Evolutionary conservation across 306 rosid genomes (phyloP).

Genomic region (Casuarina equisetifolia): DNA sequence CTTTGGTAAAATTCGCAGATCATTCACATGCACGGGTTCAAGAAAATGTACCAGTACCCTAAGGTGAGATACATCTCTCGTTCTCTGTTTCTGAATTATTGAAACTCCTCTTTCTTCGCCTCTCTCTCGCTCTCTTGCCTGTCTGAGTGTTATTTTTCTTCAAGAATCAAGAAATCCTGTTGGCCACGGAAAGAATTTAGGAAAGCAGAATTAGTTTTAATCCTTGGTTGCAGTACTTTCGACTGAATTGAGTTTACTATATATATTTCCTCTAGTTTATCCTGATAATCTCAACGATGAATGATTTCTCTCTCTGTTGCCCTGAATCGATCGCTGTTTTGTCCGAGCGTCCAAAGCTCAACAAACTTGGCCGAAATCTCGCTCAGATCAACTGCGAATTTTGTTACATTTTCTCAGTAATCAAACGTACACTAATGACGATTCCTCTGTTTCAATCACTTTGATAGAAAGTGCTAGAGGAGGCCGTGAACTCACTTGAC

Average conservation of each 20-base stretch:
- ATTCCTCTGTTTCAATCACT: constrained; percentile 5
- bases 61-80: constrained; percentile 44
- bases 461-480: constrained; percentile 44
- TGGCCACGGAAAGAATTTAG: neutral
- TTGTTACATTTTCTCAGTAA: constrained; percentile 8
- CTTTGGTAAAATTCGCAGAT: constrained; percentile 36
- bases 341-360: neutral
- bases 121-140: neutral
- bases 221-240: neutral
- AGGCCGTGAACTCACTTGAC: constrained; percentile 50
- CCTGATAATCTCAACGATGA: neutral
- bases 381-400: neutral
- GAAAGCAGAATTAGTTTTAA: no score
- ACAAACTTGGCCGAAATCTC: neutral
- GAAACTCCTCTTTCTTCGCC: neutral
- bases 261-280: neutral
- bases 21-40: constrained; percentile 71
- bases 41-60: constrained; percentile 41
- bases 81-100: neutral
- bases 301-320: neutral
- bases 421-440: constrained; percentile 6
- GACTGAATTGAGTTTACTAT: no score
- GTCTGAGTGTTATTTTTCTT: no score
- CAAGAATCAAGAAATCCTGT: no score
- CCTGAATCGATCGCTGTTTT: neutral